These are phyloP conservation scores for Gymnopilus dilepis DNA, from an alignment of 768 basidiomycete genomes.

Conservation along the genomic window DNA sequence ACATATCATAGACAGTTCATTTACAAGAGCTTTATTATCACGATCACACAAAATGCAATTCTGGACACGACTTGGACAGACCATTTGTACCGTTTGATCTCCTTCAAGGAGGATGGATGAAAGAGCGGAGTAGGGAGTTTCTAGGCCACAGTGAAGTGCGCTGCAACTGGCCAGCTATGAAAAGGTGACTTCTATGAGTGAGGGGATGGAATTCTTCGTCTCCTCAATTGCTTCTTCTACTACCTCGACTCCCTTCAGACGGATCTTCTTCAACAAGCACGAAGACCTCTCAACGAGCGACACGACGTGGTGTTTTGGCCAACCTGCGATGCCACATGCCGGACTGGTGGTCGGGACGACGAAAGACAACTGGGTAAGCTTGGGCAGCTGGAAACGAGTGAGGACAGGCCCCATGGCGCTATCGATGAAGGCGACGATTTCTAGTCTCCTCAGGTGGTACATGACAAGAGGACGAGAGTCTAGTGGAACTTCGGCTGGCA, in stretches of 20 bases:
- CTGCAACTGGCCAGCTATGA: not conserved
- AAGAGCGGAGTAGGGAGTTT: not conserved
- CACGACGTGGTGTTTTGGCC: slow-evolving; percentile 23
- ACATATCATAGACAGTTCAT: slow-evolving; percentile 15
- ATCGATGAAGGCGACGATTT: slow-evolving; percentile 28
- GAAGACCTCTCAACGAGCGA: slow-evolving; percentile 29
- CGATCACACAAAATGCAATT: slow-evolving; percentile 3
- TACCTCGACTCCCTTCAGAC: slow-evolving; percentile 20
- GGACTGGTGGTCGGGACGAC: slow-evolving; percentile 29
- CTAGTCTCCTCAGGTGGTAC: slow-evolving; percentile 20
- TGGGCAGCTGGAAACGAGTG: slow-evolving; percentile 27
- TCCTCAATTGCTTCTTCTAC: slow-evolving; percentile 14
- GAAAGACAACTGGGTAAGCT: slow-evolving; percentile 24
- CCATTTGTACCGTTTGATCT: not conserved
- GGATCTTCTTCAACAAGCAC: slow-evolving; percentile 18
- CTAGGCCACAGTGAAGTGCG: no score
- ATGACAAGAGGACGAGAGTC: slow-evolving; percentile 19
- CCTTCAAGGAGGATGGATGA: no score
- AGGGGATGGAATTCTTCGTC: slow-evolving; percentile 13
- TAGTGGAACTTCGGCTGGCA: slow-evolving; percentile 18
- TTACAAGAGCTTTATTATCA: slow-evolving; percentile 4
- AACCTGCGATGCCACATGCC: slow-evolving; percentile 23
- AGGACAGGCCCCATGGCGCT: slow-evolving; percentile 26
- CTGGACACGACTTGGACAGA: not conserved
- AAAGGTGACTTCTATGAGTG: slow-evolving; percentile 10